Evolutionary conservation across 2,329 filamentous ascomycete species (phyloP), one percentile per base, ranked within the genome.

Genomic region (Aspergillus calidoustus): DNA sequence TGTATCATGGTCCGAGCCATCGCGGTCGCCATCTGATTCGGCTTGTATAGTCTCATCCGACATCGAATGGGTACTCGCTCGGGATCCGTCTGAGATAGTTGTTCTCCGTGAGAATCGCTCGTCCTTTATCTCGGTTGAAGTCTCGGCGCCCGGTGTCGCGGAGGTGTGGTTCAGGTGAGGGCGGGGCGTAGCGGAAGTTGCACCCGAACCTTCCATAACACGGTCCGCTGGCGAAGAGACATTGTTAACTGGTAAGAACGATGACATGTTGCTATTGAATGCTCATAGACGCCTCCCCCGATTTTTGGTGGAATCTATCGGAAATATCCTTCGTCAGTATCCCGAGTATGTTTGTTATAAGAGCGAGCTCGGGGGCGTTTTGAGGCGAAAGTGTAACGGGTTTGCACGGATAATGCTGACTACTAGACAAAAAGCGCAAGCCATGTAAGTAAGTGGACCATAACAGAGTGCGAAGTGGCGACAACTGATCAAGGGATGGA

Each of bases 31-130:
- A 60, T 92, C 91, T 11, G 90, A 90, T 19, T 90, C 89, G 44
- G 89, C 89, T 85, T 93, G 91, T 62, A 92, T 89, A 25, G 92
- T 83, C 69, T 96, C 92, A 62, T 88, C 73, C 13, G 72, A 72
- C 31, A 82, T 75, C 13, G 77, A 72, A 50, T 80, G 74, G 47
- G 76, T 73, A 57, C 76, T 78, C 66, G 83, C 71, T 70, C 83
- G 75, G 82, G 77, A 69, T 81, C 81, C 64, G 82, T 81, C 19
- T 81, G 83, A 64, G 30, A 57, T 64, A 51, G 60, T 61, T 56
- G 53, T 43, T 52, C 64, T 66, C 30, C 66, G 83, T 87, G 52
- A 84, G 77, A 47, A 82, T 82, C 6, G 78, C 78, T 8, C 69
- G 25, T 66, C 66, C 48, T 52, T 70, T 57, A 71, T 60, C 60